A percentile compares a stretch with the other conserved stretches of the same genome.
Conservation (phyloP, 2,329 filamentous ascomycete genomes). For the Eutypa lata region DNA sequence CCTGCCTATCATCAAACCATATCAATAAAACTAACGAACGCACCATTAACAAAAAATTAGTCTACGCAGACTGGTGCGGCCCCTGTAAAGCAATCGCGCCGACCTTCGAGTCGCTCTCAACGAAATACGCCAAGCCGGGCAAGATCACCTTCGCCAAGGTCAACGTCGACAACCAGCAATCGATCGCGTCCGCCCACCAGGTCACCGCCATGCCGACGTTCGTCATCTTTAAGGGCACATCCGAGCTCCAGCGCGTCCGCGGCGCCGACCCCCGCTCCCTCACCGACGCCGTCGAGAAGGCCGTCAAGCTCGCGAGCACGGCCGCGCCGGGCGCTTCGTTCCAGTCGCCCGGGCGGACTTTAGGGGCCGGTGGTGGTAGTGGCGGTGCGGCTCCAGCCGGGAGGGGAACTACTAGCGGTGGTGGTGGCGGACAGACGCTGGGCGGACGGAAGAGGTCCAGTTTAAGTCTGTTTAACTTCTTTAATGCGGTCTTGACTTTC, state of each 20-base stretch:
- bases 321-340: constrained; percentile 47
- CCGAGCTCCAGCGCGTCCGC: constrained; percentile 70
- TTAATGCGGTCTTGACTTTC: constrained; percentile 51
- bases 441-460: constrained; percentile 18
- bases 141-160: constrained; percentile 89
- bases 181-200: constrained; percentile 72
- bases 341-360: constrained; percentile 53
- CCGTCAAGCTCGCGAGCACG: constrained; percentile 50
- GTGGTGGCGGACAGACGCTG: constrained; percentile 15
- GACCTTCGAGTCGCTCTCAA: constrained; percentile 78
- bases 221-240: constrained; percentile 78
- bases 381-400: constrained; percentile 36
- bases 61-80: constrained; percentile 94
- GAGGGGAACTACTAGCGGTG: constrained; percentile 10
- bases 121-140: constrained; percentile 74
- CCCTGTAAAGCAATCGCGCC: constrained; percentile 92
- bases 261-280: constrained; percentile 79
- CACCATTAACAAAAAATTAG: constrained; percentile 41
- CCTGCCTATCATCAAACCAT: too few species aligned
- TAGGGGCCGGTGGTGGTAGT: constrained; percentile 40
- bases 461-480: constrained; percentile 39
- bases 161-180: constrained; percentile 79
- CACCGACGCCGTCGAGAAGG: constrained; percentile 71
- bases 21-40: too few species aligned
- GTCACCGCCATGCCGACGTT: constrained; percentile 93